These are phyloP conservation scores for Debaryomyces robertsiae DNA, from an alignment of 1,139 yeast genomes.

Conservation along the genomic window DNA sequence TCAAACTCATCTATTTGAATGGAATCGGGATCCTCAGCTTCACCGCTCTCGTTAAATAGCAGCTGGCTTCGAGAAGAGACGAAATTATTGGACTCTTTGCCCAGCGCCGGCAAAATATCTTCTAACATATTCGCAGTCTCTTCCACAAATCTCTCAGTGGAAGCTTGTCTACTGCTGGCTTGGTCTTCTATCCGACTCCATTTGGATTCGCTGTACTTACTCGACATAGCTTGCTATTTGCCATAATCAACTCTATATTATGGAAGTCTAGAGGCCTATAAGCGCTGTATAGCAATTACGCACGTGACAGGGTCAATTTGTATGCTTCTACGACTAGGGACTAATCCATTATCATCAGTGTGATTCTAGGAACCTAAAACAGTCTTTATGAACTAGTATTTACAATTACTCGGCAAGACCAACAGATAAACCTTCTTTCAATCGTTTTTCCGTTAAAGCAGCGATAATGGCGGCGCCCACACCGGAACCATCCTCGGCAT, in stretches of 20 bases:
- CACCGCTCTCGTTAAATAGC: constrained; percentile 15
- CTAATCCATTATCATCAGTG: no score
- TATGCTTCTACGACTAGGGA: no score
- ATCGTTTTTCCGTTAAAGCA: constrained; percentile 83
- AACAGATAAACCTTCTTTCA: constrained; percentile 69
- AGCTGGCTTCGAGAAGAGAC: constrained; percentile 11
- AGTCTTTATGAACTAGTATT: neutral
- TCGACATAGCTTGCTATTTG: no score
- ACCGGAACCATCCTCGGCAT: constrained; percentile 98
- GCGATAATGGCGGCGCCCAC: constrained; percentile 98
- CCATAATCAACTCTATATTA: no score
- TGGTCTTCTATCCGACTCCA: neutral
- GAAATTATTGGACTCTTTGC: constrained; percentile 11
- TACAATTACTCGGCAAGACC: constrained; percentile 46
- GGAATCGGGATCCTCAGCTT: constrained; percentile 24
- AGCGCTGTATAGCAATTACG: no score
- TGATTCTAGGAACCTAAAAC: no score
- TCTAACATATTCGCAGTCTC: constrained; percentile 3
- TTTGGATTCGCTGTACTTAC: neutral
- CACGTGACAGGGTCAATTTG: no score
- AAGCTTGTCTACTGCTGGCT: neutral
- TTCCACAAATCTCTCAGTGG: constrained; percentile 3
- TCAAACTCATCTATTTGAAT: constrained; percentile 26
- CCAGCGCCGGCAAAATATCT: neutral
- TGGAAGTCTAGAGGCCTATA: no score